phyloP scores from a whole-genome alignment of 2,329 filamentous ascomycete species.

The Neofusicoccum laricinum region DNA sequence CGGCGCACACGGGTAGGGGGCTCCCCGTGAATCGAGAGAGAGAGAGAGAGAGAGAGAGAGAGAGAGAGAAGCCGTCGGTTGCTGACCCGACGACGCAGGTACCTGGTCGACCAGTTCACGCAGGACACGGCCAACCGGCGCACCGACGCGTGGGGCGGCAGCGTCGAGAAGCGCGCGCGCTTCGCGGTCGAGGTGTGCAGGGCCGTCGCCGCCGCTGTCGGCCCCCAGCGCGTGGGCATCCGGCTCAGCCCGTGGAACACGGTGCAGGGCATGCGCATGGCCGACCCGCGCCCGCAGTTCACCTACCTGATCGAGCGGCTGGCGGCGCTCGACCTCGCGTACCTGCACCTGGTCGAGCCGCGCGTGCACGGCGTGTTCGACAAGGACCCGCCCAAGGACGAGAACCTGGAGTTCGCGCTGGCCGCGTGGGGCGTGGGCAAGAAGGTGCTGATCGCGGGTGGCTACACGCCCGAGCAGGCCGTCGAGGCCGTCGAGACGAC shows the following conservation, averaged over 20 bases:
- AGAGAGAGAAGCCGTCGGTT: no score
- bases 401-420: constrained; percentile 25
- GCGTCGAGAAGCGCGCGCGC: constrained; percentile 50
- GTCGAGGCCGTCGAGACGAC: constrained; percentile 36
- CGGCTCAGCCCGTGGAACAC: constrained; percentile 59
- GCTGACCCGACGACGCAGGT: constrained; percentile 46
- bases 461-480: constrained; percentile 40
- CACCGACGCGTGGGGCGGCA: constrained; percentile 48
- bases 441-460: constrained; percentile 42
- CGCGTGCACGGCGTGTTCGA: constrained; percentile 43
- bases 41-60: no score
- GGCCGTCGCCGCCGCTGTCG: constrained; percentile 50
- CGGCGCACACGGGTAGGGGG: constrained; percentile 61
- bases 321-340: constrained; percentile 54
- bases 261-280: constrained; percentile 64
- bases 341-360: constrained; percentile 61
- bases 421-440: constrained; percentile 22
- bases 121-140: constrained; percentile 57
- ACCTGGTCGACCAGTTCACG: constrained; percentile 65
- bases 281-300: constrained; percentile 63
- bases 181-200: constrained; percentile 54
- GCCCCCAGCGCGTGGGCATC: constrained; percentile 53
- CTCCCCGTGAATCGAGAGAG: no score
- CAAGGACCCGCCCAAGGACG: constrained; percentile 22
- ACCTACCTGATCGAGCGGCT: constrained; percentile 53